These are phyloP conservation scores for Huiozyma sinensis DNA, from an alignment of 805 yeast genomes.

Conservation along the genomic window DNA sequence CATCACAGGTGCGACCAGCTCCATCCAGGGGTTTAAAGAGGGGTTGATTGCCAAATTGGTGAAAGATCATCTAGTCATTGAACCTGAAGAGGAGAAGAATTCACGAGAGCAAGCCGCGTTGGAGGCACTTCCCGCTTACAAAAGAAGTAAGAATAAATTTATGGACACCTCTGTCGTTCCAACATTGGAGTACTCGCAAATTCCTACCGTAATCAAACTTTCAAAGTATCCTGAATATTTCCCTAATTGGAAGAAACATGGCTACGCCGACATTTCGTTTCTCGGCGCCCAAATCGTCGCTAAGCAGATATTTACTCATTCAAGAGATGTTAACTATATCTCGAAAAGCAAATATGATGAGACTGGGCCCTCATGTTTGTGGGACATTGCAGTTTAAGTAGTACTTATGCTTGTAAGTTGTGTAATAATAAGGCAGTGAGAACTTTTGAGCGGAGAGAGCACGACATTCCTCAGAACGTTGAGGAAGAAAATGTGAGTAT, in stretches of 20 bases:
- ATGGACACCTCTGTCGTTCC: constrained; percentile 19
- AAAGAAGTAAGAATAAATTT: constrained; percentile 19
- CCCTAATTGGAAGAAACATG: constrained; percentile 82
- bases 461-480: too few relatives aligned
- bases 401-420: too few relatives aligned
- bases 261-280: constrained; percentile 67
- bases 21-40: constrained; percentile 67
- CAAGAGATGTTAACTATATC: constrained; percentile 55
- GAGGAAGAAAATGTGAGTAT: not conserved
- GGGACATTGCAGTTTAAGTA: constrained; percentile 44
- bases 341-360: constrained; percentile 63
- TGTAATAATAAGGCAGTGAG: too few relatives aligned
- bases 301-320: constrained; percentile 66
- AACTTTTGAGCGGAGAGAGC: too few relatives aligned
- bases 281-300: constrained; percentile 83
- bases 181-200: constrained; percentile 42
- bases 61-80: constrained; percentile 40
- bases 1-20: constrained; percentile 66
- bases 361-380: constrained; percentile 70
- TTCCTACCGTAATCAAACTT: constrained; percentile 62
- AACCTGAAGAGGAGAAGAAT: constrained; percentile 21
- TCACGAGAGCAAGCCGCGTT: constrained; percentile 21
- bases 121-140: constrained; percentile 26
- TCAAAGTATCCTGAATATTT: constrained; percentile 82
- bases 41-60: constrained; percentile 51